phyloP scores from a whole-genome alignment of 129 eudicot species.

The Pittosporum tobira region DNA sequence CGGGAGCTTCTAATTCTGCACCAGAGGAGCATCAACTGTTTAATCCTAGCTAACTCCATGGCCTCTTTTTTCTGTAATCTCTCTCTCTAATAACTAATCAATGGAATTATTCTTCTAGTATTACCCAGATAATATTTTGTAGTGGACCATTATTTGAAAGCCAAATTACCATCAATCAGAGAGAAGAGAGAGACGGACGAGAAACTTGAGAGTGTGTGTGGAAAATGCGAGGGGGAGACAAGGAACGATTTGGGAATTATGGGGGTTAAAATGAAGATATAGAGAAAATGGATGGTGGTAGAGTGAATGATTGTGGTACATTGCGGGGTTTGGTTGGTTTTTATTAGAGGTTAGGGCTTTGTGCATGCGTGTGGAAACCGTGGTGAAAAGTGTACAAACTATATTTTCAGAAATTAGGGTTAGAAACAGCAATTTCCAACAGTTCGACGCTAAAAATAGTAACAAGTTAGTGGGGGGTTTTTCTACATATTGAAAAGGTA shows the following conservation, averaged over 20 bases:
- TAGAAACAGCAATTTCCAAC: too few species aligned
- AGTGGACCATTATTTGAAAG: neutral
- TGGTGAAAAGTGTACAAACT: neutral
- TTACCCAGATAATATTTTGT: neutral
- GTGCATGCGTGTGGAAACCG: neutral
- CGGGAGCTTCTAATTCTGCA: conserved; percentile 21
- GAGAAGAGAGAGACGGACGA: neutral
- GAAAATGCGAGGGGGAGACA: neutral
- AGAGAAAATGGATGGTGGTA: neutral
- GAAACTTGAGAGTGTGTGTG: neutral
- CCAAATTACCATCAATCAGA: neutral
- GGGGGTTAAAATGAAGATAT: neutral
- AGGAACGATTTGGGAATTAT: neutral
- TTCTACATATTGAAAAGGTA: too few species aligned
- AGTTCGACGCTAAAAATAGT: too few species aligned
- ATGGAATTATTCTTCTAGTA: neutral
- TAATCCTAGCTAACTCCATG: conserved; percentile 17
- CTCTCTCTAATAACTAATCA: neutral
- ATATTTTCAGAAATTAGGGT: too few species aligned
- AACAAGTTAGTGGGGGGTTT: too few species aligned
- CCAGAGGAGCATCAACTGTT: conserved; percentile 31
- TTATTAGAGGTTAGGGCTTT: neutral
- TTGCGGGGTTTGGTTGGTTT: too few species aligned
- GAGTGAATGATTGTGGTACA: neutral
- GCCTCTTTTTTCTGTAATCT: neutral